A percentile compares a stretch with the other conserved stretches of the same genome.
Evolutionary conservation across 2,329 filamentous ascomycete species (phyloP).

Genomic region (Alternaria sp.): DNA sequence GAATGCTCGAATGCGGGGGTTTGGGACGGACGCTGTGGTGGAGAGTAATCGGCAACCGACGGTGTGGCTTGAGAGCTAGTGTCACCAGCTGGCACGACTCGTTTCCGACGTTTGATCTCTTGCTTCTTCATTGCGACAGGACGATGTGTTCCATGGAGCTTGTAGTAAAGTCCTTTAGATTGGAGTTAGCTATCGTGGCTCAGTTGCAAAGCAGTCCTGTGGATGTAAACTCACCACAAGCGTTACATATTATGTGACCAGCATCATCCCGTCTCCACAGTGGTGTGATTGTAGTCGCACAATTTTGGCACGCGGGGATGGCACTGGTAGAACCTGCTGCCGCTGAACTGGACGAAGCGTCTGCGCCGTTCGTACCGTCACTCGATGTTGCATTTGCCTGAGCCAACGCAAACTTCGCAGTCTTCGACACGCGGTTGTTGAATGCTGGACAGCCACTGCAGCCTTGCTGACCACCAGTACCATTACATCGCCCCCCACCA

Average conservation of each 20-base stretch:
- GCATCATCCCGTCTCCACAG: conserved; percentile 94
- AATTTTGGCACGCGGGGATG: conserved; percentile 95
- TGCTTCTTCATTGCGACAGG: conserved; percentile 99
- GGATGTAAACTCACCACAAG: conserved; percentile 77
- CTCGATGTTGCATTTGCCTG: conserved; percentile 43
- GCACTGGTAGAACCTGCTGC: conserved; percentile 55
- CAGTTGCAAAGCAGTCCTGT: fast-evolving
- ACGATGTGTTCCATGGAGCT: conserved; percentile 90
- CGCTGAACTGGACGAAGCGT: conserved; percentile 32
- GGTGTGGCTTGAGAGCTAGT: conserved; percentile 47
- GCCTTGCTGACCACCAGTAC: conserved; percentile 91
- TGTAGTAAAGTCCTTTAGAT: conserved; percentile 83
- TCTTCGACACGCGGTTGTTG: conserved; percentile 95
- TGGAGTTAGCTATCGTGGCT: conserved; percentile 18
- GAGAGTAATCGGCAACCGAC: conserved; percentile 42
- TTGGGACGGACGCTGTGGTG: conserved; percentile 36
- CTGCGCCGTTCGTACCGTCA: conserved; percentile 25
- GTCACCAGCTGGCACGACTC: conserved; percentile 81
- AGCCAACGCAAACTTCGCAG: conserved; percentile 72
- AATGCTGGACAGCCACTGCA: conserved; percentile 96
- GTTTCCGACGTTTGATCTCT: conserved; percentile 93
- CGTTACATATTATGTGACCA: conserved; percentile 97
- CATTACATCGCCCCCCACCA: conserved; percentile 93
- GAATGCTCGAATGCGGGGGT: conserved; percentile 45
- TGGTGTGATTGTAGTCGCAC: conserved; percentile 93